Evolutionary conservation across 1,284 basidiomycete species (phyloP), one percentile per base, ranked within the genome.

Genomic region (Trichosporon asahii): DNA sequence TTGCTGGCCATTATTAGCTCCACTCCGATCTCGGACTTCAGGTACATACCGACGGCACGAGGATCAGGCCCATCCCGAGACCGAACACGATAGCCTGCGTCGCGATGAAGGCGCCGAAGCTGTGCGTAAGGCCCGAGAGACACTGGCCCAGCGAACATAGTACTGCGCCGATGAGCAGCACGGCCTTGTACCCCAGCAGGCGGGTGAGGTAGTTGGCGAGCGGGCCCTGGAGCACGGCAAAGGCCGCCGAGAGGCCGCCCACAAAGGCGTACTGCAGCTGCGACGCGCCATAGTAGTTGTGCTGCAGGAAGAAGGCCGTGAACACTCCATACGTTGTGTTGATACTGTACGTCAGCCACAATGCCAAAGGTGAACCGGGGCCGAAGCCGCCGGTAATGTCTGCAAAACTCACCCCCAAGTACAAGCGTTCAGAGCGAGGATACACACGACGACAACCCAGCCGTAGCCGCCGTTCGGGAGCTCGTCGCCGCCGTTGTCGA

Each of bases 291-390:
- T 84, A 85, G 72, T 83, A 83, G 74, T 84, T 80, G 74, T 84
- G 76, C 29, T 81, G 67, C 18, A 81, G 76, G 68, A 84, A 85
- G 71, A 80, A 84, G 12, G 83, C 76, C 6, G 83, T 77, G 75
- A 81, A 85, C n/a, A 85, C 82, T 21, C 84, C 84, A 63, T 84
- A 85, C 2, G 83, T 83, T 6, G 84, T 84, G 71, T 85, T 85
- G 71, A 82, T 76, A 23, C 84, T 84, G 83, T 74, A 71, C 8
- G 73, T 75, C 6, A 70, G 69, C 12, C 66, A 53, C 68, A 53
- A 35, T 33, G 5, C 23, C 14, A 1, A 66, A 29, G 14, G 11
- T 11, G 11, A 37, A 12, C 35, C 11, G 11, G 35, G 3, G 35
- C 11, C 35, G 35, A 9, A 37, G 35, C 35, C 55, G 27, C 15